A percentile compares a stretch with the other conserved stretches of the same genome.
phyloP scores from a whole-genome alignment of 2,329 filamentous ascomycete genomes.

The Beauveria brongniartii region DNA sequence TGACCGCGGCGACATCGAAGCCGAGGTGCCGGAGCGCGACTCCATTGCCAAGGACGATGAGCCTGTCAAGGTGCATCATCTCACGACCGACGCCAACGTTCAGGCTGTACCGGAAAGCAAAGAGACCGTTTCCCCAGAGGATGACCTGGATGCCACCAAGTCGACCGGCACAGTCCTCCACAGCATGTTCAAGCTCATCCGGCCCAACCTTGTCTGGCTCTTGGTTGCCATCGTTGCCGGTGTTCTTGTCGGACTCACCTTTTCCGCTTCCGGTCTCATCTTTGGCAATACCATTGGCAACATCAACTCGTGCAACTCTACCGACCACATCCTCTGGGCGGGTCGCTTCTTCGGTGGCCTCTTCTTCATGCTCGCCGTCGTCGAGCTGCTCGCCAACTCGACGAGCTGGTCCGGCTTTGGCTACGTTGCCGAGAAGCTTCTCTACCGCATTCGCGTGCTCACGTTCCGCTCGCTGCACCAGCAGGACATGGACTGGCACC shows the following conservation, averaged over 20 bases:
- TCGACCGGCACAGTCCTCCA: conserved; percentile 31
- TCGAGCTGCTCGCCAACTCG: conserved; percentile 44
- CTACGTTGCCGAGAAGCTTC: conserved; percentile 49
- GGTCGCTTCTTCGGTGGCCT: conserved; percentile 45
- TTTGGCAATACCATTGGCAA: conserved; percentile 34
- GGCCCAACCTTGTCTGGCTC: conserved; percentile 31
- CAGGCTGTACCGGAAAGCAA: conserved; percentile 31
- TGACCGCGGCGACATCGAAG: conserved; percentile 32
- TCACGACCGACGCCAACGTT: conserved; percentile 20
- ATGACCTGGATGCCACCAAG: conserved; percentile 31
- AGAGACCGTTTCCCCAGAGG: conserved; percentile 18
- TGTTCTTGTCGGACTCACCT: conserved; percentile 48
- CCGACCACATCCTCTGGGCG: conserved; percentile 27
- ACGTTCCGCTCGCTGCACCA: conserved; percentile 58
- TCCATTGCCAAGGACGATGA: conserved; percentile 26
- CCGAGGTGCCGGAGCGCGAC: conserved; percentile 28
- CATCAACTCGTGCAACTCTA: conserved; percentile 39
- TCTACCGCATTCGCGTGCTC: conserved; percentile 55
- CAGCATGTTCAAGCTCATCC: conserved; percentile 28
- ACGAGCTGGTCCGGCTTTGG: conserved; percentile 45
- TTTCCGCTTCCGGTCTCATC: conserved; percentile 45
- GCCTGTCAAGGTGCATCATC: conserved; percentile 30
- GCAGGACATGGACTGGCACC: conserved; percentile 64
- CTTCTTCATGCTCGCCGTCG: conserved; percentile 45
- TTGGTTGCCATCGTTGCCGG: conserved; percentile 33